Evolutionary conservation across 164 flowering plant genomes (phyloP).

Genomic region (Echeveria elegans): DNA sequence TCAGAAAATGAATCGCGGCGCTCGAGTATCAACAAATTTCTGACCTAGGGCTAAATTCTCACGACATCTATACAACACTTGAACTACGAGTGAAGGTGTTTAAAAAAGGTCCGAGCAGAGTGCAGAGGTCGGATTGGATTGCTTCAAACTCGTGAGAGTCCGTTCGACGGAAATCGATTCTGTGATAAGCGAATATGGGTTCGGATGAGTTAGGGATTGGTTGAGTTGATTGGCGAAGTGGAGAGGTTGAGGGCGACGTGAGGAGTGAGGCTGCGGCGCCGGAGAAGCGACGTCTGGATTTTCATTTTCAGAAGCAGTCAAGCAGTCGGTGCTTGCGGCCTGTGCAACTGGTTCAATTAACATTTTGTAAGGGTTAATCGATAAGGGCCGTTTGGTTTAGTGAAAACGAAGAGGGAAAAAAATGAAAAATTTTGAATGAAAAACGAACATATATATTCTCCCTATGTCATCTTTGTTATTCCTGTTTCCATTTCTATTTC

Average conservation of each 20-base stretch:
- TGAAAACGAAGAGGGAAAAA: no score
- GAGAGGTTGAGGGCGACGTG: neutral
- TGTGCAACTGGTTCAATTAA: no score
- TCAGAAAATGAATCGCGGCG: conserved; percentile 54
- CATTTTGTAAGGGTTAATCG: no score
- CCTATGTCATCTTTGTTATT: no score
- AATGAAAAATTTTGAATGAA: no score
- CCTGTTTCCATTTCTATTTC: no score
- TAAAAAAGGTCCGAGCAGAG: no score
- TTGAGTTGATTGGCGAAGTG: neutral
- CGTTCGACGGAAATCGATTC: conserved; percentile 39
- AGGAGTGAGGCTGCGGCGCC: neutral
- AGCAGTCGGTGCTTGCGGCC: no score
- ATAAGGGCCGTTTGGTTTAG: no score
- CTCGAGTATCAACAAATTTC: conserved; percentile 56
- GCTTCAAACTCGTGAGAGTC: conserved; percentile 30
- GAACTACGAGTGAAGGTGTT: conserved; percentile 31
- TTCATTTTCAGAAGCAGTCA: conserved; percentile 1
- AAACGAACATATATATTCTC: no score
- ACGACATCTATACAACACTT: conserved; percentile 43
- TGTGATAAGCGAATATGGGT: conserved; percentile 12
- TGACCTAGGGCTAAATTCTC: conserved; percentile 34
- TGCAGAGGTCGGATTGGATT: conserved; percentile 19
- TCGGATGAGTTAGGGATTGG: conserved; percentile 1
- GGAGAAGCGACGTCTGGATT: conserved; percentile 1